These are phyloP conservation scores for Lactarius akahatsu DNA, from an alignment of 768 basidiomycete species.

Conservation along the genomic window DNA sequence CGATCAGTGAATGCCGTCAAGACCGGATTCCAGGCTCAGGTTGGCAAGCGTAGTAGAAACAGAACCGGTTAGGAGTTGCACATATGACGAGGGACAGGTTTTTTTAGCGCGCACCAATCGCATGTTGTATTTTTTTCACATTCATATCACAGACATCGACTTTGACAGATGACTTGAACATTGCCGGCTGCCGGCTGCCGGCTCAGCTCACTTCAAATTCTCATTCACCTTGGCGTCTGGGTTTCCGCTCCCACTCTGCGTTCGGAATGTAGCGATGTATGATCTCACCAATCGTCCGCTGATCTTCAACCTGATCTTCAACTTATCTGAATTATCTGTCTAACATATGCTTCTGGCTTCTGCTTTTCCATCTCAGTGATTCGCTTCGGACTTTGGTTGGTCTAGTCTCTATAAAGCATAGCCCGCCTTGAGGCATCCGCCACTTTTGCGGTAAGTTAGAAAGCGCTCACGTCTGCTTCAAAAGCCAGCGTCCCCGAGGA, in stretches of 20 bases:
- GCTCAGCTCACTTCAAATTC: conserved; percentile 22
- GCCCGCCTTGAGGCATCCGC: conserved; percentile 26
- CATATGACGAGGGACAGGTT: conserved; percentile 16
- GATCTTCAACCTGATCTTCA: conserved; percentile 30
- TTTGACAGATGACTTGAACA: conserved; percentile 24
- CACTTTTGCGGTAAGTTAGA: conserved; percentile 6
- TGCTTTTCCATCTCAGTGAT: conserved; percentile 26
- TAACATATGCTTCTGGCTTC: conserved; percentile 24
- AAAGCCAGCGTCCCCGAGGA: conserved; percentile 23
- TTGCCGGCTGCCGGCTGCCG: conserved; percentile 15
- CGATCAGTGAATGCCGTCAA: conserved; percentile 96
- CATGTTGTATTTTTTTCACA: conserved; percentile 29
- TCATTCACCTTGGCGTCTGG: conserved; percentile 16
- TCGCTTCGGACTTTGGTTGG: conserved; percentile 25
- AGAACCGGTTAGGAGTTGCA: conserved; percentile 53
- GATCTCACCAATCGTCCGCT: conserved; percentile 27
- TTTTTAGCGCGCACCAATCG: conserved; percentile 26
- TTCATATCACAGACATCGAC: conserved; percentile 21
- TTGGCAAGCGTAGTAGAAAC: conserved; percentile 84
- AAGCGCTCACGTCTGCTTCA: conserved; percentile 24
- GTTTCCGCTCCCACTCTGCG: conserved; percentile 14
- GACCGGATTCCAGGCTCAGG: conserved; percentile 97
- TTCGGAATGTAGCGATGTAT: conserved; percentile 21
- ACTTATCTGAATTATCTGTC: conserved; percentile 23
- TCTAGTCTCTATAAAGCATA: conserved; percentile 27